Evolutionary conservation across 306 rosid genomes (phyloP).

Genomic region (Mimosa bimucronata): DNA sequence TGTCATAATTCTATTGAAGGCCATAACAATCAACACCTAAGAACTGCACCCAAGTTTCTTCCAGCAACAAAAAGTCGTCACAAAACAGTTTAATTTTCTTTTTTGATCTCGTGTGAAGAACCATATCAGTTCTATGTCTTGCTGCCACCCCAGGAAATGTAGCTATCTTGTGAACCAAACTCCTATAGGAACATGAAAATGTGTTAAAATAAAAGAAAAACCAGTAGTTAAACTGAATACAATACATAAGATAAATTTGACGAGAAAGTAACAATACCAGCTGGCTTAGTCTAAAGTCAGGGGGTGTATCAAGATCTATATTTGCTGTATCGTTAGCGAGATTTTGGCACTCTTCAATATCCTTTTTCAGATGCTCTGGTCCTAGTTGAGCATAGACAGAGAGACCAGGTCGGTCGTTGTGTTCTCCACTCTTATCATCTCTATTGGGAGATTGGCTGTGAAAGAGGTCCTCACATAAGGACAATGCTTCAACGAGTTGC

Average conservation of each 20-base stretch:
- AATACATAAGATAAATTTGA: not conserved
- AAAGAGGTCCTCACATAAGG: conserved; percentile 67
- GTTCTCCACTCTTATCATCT: conserved; percentile 42
- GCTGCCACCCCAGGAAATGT: conserved; percentile 55
- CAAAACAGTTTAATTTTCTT: conserved; percentile 14
- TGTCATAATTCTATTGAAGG: not conserved
- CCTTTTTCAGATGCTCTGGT: conserved; percentile 71
- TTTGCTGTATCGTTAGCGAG: conserved; percentile 55
- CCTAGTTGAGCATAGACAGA: conserved; percentile 68
- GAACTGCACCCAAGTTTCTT: not conserved
- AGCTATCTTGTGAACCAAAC: conserved; percentile 69
- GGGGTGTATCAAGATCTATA: conserved; percentile 63
- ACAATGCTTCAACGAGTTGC: conserved; percentile 72
- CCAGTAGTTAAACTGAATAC: not conserved
- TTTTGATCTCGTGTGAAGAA: conserved; percentile 13
- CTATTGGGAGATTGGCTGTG: conserved; percentile 71
- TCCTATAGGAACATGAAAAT: conserved; percentile 50
- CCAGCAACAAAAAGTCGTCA: conserved; percentile 30
- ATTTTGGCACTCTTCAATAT: conserved; percentile 75
- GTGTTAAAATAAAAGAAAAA: conserved; percentile 2
- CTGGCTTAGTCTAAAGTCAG: conserved; percentile 77
- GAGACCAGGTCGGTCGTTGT: conserved; percentile 48
- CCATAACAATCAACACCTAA: not conserved
- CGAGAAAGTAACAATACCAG: conserved; percentile 43
- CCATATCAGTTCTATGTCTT: conserved; percentile 44